These are phyloP conservation scores for Solanum pennellii DNA, from an alignment of 257 asterid genomes.

Conservation along the genomic window DNA sequence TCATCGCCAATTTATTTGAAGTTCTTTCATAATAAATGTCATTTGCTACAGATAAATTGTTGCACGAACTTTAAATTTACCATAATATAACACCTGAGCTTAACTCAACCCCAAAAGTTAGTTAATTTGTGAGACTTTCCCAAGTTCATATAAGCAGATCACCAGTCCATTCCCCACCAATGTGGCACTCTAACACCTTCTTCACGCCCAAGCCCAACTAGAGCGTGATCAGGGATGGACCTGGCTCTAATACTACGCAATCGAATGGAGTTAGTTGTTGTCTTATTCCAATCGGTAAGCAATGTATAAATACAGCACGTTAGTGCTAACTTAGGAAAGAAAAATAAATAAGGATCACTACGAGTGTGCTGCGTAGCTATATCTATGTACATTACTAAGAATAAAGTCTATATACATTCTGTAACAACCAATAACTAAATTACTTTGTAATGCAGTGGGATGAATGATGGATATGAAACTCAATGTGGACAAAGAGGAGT, in stretches of 20 bases:
- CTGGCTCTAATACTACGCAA: background rate
- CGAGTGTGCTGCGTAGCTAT: background rate
- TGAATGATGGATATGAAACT: slow-evolving; percentile 70
- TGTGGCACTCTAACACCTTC: background rate
- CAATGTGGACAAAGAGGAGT: slow-evolving; percentile 70
- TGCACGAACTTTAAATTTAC: background rate
- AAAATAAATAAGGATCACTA: too few relatives aligned
- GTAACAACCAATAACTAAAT: background rate
- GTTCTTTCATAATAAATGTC: background rate
- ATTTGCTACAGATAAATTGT: background rate
- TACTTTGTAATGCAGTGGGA: slow-evolving; percentile 36
- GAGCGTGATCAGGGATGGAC: background rate
- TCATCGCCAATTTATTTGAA: background rate
- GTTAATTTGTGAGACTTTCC: background rate
- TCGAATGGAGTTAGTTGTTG: too few relatives aligned
- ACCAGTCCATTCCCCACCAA: background rate
- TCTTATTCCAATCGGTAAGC: too few relatives aligned
- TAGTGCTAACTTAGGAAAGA: too few relatives aligned
- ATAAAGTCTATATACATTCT: background rate
- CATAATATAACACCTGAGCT: too few relatives aligned
- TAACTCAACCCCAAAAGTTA: background rate
- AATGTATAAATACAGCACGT: too few relatives aligned
- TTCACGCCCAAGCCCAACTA: background rate
- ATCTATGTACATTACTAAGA: too few relatives aligned
- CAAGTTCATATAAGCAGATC: background rate